These are phyloP conservation scores for Tephrocybe rancida DNA, from an alignment of 768 basidiomycete genomes.

Conservation along the genomic window DNA sequence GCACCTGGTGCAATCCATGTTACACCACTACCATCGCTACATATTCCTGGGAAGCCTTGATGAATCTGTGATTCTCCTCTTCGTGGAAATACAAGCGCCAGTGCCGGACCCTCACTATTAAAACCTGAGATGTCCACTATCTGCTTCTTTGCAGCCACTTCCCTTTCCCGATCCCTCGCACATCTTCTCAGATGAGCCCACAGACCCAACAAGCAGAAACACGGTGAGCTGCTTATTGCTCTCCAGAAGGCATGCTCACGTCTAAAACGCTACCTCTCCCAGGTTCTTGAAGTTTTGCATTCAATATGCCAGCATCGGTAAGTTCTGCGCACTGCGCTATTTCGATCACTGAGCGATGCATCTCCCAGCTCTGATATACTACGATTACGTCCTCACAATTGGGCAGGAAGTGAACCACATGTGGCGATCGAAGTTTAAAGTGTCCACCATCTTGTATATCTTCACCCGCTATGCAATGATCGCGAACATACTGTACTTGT, in stretches of 20 bases:
- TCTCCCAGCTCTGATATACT: slow-evolving; percentile 4
- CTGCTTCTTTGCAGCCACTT: no score
- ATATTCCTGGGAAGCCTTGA: no score
- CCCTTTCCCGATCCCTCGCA: not conserved
- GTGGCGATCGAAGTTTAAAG: slow-evolving; percentile 22
- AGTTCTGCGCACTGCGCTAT: not conserved
- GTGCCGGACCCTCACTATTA: no score
- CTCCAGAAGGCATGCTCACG: no score
- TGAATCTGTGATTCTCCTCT: no score
- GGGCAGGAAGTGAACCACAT: slow-evolving; percentile 24
- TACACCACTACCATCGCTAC: no score
- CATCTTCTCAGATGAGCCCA: not conserved
- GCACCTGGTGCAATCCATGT: no score
- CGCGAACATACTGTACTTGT: slow-evolving; percentile 26
- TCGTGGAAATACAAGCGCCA: no score
- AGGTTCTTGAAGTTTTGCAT: not conserved
- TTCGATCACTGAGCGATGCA: not conserved
- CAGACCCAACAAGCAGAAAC: no score
- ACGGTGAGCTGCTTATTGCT: no score
- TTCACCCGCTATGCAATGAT: slow-evolving; percentile 28
- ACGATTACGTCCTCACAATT: slow-evolving; percentile 27
- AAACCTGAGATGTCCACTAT: no score
- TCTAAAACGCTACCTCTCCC: no score
- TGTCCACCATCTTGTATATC: slow-evolving; percentile 26
- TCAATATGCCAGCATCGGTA: slow-evolving; percentile 13